Evolutionary conservation across 192 early-diverging fungal genomes (phyloP).

Genomic region (Ambispora gerdemannii): DNA sequence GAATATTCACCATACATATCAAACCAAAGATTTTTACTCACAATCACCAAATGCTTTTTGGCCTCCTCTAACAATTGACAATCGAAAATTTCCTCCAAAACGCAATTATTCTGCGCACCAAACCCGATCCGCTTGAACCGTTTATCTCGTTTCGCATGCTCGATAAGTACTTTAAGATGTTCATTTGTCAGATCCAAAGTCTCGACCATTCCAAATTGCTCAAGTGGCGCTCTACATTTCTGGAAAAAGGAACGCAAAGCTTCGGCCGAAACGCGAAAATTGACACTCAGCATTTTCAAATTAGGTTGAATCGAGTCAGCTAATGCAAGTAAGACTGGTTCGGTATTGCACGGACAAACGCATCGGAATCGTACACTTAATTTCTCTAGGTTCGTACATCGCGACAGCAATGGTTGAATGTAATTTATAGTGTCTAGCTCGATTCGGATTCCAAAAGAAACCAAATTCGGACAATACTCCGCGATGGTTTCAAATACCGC

Average conservation of each 20-base stretch:
- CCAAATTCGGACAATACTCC: neutral
- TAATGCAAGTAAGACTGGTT: neutral
- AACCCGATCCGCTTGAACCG: neutral
- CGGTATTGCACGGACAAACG: neutral
- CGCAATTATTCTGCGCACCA: neutral
- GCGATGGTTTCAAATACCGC: neutral
- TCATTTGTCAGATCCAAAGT: neutral
- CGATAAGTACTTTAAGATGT: neutral
- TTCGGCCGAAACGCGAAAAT: neutral
- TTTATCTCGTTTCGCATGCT: neutral
- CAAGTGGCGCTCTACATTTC: neutral
- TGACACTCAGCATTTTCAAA: neutral
- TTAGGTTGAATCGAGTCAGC: neutral
- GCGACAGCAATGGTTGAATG: neutral
- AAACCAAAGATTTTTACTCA: neutral
- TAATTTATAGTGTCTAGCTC: neutral
- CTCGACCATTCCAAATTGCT: neutral
- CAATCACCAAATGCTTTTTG: neutral
- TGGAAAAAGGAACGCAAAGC: neutral
- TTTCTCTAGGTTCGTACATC: neutral
- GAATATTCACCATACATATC: neutral
- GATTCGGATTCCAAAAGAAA: neutral
- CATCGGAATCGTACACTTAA: neutral
- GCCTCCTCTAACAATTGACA: neutral
- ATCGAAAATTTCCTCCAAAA: neutral